Evolutionary conservation across 306 rosid genomes (phyloP).

Genomic region (Notholithocarpus densiflorus): DNA sequence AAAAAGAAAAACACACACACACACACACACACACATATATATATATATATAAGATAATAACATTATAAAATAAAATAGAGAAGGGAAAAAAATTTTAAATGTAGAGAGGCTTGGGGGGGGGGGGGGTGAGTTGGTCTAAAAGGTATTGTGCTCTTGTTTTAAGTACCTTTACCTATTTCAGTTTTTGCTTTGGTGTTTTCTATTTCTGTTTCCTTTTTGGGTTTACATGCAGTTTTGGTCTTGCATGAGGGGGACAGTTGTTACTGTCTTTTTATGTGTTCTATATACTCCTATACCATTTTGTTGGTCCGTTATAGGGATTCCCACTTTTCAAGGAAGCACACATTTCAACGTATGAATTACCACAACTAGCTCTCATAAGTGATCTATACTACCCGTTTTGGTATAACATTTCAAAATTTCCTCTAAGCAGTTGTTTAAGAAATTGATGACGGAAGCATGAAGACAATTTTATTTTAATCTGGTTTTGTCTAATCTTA

Average conservation of each 20-base stretch:
- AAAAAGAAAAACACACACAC: neutral
- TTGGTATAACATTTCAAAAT: neutral
- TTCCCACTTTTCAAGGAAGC: neutral
- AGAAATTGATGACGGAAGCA: neutral
- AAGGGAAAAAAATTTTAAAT: neutral
- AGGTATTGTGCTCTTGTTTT: neutral
- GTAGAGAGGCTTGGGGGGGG: no score
- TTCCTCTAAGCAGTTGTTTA: neutral
- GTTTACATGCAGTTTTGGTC: neutral
- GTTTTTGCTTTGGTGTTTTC: neutral
- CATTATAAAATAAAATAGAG: neutral
- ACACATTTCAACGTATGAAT: neutral
- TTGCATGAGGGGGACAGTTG: neutral
- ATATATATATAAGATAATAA: no score
- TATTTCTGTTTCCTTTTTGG: neutral
- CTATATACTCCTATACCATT: neutral
- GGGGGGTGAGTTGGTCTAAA: neutral
- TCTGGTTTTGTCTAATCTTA: no score
- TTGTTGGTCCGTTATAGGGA: neutral
- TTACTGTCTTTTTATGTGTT: neutral
- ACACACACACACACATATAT: no score
- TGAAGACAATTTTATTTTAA: no score
- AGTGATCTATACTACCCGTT: neutral
- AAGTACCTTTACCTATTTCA: neutral
- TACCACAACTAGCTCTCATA: neutral